phyloP scores from a whole-genome alignment of 2,329 filamentous ascomycete genomes.

The Arthrobotrys megalospora region DNA sequence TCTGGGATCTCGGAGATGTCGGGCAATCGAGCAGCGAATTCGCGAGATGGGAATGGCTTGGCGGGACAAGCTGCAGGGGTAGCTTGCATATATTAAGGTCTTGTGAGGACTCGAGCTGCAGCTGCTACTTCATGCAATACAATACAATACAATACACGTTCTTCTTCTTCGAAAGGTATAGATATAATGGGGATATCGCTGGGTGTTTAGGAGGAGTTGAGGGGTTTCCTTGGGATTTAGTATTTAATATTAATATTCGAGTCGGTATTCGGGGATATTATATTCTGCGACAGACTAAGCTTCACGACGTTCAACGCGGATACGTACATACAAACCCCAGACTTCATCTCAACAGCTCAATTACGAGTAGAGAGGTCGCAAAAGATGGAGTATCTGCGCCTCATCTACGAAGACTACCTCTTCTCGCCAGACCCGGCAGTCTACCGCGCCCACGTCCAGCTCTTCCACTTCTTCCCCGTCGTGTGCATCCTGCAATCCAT shows the following conservation, averaged over 20 bases:
- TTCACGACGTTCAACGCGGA: background rate
- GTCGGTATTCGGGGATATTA: too few relatives aligned
- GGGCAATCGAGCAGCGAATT: slow-evolving; percentile 44
- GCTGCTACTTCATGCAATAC: too few relatives aligned
- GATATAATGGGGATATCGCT: background rate
- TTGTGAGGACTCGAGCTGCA: background rate
- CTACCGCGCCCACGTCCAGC: slow-evolving; percentile 48
- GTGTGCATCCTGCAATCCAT: slow-evolving; percentile 38
- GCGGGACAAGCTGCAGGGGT: background rate
- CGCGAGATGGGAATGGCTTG: background rate
- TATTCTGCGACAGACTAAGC: background rate
- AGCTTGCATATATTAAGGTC: background rate
- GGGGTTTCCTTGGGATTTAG: too few relatives aligned
- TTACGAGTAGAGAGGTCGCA: background rate
- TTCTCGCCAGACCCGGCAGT: slow-evolving; percentile 45
- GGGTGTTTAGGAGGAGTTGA: background rate
- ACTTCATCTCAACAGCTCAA: background rate
- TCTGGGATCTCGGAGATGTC: slow-evolving; percentile 38
- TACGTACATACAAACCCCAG: too few relatives aligned
- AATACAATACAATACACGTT: too few relatives aligned
- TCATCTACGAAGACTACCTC: slow-evolving; percentile 37
- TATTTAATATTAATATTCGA: too few relatives aligned
- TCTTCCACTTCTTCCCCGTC: slow-evolving; percentile 58
- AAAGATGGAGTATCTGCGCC: slow-evolving; percentile 30
- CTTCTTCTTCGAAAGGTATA: background rate